These are phyloP conservation scores for Plantago rigida DNA, from an alignment of 305 asterid species.

Conservation along the genomic window DNA sequence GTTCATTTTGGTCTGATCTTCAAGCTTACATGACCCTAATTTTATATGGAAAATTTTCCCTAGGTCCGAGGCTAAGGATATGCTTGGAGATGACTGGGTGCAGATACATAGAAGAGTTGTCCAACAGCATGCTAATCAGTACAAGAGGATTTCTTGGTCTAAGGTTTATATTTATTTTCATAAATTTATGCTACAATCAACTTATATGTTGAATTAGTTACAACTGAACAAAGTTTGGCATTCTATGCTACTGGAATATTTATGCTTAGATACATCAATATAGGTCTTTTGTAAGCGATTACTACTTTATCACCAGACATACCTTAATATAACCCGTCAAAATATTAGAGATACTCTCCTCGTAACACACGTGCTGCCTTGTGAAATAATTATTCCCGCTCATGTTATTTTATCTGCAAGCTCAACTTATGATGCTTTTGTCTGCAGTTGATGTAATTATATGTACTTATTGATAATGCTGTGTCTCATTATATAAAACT, in stretches of 20 bases:
- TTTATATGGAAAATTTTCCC: slow-evolving; percentile 16
- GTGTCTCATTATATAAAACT: no score
- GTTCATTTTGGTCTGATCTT: neutral
- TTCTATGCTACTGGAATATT: neutral
- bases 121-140: slow-evolving; percentile 96
- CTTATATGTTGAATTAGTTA: no score
- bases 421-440: no score
- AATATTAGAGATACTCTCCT: no score
- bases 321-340: no score
- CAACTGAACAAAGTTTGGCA: neutral
- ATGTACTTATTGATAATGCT: no score
- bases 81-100: slow-evolving; percentile 96
- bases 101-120: slow-evolving; percentile 90
- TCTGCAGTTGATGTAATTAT: no score
- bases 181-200: neutral
- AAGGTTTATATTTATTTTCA: slow-evolving; percentile 40
- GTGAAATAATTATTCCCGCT: no score
- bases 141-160: slow-evolving; percentile 91
- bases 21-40: neutral
- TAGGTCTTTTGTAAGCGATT: no score
- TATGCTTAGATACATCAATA: neutral
- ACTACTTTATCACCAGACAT: no score
- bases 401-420: no score
- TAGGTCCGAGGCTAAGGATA: slow-evolving; percentile 92
- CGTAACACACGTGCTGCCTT: no score